Base-by-base conservation (phyloP, 179 eudicot genomes). In the Amaranthus tricolor region DNA sequence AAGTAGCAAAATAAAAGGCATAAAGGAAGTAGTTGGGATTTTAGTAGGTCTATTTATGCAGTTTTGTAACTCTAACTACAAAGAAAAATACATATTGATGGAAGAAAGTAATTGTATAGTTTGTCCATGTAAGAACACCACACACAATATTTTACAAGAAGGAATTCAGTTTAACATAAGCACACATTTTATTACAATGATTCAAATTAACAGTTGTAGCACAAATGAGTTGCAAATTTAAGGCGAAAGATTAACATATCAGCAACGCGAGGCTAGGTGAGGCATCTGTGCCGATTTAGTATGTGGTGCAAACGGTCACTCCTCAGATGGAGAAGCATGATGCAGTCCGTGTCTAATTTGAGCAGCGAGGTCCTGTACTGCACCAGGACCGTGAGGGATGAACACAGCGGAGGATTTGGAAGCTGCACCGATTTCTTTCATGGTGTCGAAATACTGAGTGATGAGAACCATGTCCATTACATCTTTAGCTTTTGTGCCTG, bases 321-420 rank as follows among this genome's bases (percentile, higher is more conserved):
- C 44, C 24, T 59, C 21, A 11, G 65, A 59, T 8, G 77, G 62
- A 4, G 77, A 60, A 6, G 55, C 75, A 61, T 77, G 84, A 68
- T 77, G 84, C 44, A 77, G 74, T 9, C 84, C 81, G 16, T 77
- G 75, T 50, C 80, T 68, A 50, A 81, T 81, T 75, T 81, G 81
- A 0, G 75, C 9, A 13, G 84, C 84, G 77, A 77, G 54, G 20
- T 81, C 84, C 45, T 68, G 81, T 4, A 77, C 78, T 43, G 81
- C 84, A 19, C 84, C 84, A 68, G 81, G 84, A 7, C 84, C 81
- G 31, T 81, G 84, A 8, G 84, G 84, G 43, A 81, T 77, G 58
- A 81, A 81, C 44, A 81, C 81, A 6, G 81, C 63, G 4, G 81
- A 77, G 9, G 81, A 21, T 53, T 81, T 81, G 9, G 84, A 77